Evolutionary conservation across 768 basidiomycete species (phyloP), one percentile per base, ranked within the genome.

Genomic region (Sutorius australiensis): DNA sequence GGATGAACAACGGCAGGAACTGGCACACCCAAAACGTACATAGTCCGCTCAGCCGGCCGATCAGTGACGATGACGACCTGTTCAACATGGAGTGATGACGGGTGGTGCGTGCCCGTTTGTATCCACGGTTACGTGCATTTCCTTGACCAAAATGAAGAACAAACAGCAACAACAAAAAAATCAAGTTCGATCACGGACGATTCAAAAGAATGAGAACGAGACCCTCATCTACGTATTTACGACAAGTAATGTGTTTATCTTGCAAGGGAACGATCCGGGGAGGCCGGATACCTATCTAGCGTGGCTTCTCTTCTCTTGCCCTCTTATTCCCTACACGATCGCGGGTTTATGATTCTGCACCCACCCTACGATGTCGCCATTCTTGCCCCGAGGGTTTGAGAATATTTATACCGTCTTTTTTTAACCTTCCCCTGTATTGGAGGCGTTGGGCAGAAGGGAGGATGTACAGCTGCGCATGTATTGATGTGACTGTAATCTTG

Each of bases 81-180:
- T 90, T 90, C 66, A 75, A 75, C 61, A 83, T 89, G 82, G 87
- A 89, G 57, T 74, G 74, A 48, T 77, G 63, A 71, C 24, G 24
- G 24, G 24, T 24, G 24, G 24, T 24, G 24, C 24, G 24, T 31
- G 31, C 9, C 32, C 21, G 19, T 17, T 44, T 4, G 4, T 24
- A 24, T 24, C 24, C 24, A 4, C 24, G 24, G 24, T 24, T 24
- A 24, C 24, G 4, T 24, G 24, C 24, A 4, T 4, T 24, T 24
- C 24, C 24, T 24, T 24, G 24, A 24, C 24, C 24, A 24, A 24
- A 24, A 24, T 24, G 24, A 24, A 24, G 24, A 24, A 24, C 24
- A 24, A 24, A 24, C 24, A 24, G 24, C 24, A 37, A 47, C 32
- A 13, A 32, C 13, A 32, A 51, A 52, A 54, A 24, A 24, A 24